Base-by-base conservation (phyloP, 169 alveolate genomes). In the Theileria orientalis region DNA sequence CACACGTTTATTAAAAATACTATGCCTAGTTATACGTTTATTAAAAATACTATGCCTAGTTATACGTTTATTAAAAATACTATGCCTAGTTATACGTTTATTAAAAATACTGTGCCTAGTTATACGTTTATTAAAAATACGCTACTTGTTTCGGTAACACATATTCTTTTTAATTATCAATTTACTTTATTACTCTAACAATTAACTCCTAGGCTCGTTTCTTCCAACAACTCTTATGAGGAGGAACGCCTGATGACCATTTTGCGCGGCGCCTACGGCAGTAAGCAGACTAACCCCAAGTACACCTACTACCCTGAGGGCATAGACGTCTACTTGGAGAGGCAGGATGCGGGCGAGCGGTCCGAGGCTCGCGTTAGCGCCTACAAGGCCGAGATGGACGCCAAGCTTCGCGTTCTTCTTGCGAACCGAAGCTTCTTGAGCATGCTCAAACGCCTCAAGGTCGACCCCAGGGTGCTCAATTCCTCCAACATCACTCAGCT, bases 221-320 rank as follows among this genome's bases (percentile, higher is more conserved):
- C 21, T 21, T n/a, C 7, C 21, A 27, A 9, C 30, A 47, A 47
- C 57, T 21, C 16, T 21, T 47, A 47, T 27, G 3, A 25, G 14
- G 67, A 57, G 11, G 3, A 57, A 6, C 3, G 46, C 33, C 21
- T 57, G 14, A 35, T 35, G 46, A 9, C 21, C 67, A 33, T 2
- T 19, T 29, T 57, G 3, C 14, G 33, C 5, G 21, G 67, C 67
- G 14, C 30, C 21, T 47, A 57, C 49, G 51, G 67, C 41, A 30
- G 21, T 41, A 66, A 69, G n/a, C 75, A 69, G 14, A 41, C 49
- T 40, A 37, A 47, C 30, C 66, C 40, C 16, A 72, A 72, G 51
- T 77, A 67, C 51, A 76, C 85, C 8, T 77, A 77, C 37, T 77
- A 23, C 75, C 82, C 79, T 8, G 86, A 77, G 68, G 86, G 86